Conservation (phyloP, 371 early-diverging fungal species). For the Synchytrium microbalum region DNA sequence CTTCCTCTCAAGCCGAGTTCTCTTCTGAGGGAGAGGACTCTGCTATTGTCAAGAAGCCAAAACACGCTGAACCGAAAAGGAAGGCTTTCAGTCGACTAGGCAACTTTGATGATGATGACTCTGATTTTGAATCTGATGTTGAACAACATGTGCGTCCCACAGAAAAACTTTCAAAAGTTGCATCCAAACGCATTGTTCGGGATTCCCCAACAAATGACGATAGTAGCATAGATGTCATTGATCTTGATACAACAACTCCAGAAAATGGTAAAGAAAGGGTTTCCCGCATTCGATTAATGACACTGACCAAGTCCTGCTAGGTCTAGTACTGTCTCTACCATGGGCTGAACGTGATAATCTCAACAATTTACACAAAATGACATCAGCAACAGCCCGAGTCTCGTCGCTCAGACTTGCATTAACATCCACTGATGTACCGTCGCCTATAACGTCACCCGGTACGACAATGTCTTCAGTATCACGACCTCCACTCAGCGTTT, state of each 20-base stretch:
- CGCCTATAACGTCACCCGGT: too few species aligned
- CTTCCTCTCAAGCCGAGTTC: constrained; percentile 5
- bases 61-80: background rate
- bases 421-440: too few species aligned
- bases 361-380: too few species aligned
- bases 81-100: background rate
- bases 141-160: background rate
- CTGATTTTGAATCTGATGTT: background rate
- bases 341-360: too few species aligned
- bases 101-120: background rate
- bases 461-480: too few species aligned
- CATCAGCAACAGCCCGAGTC: too few species aligned
- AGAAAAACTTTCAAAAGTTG: background rate
- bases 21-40: background rate
- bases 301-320: too few species aligned
- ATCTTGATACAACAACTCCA: background rate
- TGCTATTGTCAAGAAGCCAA: background rate
- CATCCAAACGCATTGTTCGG: background rate
- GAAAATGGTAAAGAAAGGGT: too few species aligned
- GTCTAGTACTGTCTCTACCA: too few species aligned
- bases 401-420: too few species aligned
- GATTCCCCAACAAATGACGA: background rate
- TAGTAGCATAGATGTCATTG: background rate
- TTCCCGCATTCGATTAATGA: too few species aligned
- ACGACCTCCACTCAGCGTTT: too few species aligned